phyloP scores from a whole-genome alignment of 768 basidiomycete genomes.

The Baorangia bicolor region DNA sequence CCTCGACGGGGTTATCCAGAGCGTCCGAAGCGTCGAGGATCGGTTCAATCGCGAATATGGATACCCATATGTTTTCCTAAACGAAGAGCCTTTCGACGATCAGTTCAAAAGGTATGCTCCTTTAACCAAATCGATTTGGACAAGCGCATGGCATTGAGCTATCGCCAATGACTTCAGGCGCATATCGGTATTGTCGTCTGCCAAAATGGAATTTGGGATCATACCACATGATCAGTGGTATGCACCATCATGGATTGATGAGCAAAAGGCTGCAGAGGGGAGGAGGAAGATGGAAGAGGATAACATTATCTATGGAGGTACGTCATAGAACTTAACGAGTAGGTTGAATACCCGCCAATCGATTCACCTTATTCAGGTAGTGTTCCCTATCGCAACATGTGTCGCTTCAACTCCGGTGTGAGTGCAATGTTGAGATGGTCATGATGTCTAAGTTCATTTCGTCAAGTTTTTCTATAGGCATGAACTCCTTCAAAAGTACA shows the following conservation, averaged over 20 bases:
- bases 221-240: slow-evolving; percentile 66
- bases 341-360: not conserved
- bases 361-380: slow-evolving; percentile 2
- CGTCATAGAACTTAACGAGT: slow-evolving; percentile 8
- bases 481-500: slow-evolving; percentile 29
- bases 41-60: slow-evolving; percentile 54
- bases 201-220: slow-evolving; percentile 53
- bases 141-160: slow-evolving; percentile 13
- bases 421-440: slow-evolving; percentile 16
- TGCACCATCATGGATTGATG: slow-evolving; percentile 73
- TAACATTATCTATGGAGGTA: slow-evolving; percentile 50
- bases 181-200: slow-evolving; percentile 38
- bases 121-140: not conserved
- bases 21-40: slow-evolving; percentile 56
- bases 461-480: slow-evolving; percentile 51
- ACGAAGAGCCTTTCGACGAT: slow-evolving; percentile 57
- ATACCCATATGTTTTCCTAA: slow-evolving; percentile 67
- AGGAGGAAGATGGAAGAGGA: slow-evolving; percentile 51
- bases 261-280: slow-evolving; percentile 51
- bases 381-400: slow-evolving; percentile 66
- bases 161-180: slow-evolving; percentile 27
- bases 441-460: not conserved
- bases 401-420: slow-evolving; percentile 71
- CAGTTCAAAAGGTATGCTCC: slow-evolving; percentile 44
- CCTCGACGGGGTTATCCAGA: slow-evolving; percentile 42